Evolutionary conservation across 768 basidiomycete genomes (phyloP), one percentile per base, ranked within the genome.

Genomic region (Vararia minispora): DNA sequence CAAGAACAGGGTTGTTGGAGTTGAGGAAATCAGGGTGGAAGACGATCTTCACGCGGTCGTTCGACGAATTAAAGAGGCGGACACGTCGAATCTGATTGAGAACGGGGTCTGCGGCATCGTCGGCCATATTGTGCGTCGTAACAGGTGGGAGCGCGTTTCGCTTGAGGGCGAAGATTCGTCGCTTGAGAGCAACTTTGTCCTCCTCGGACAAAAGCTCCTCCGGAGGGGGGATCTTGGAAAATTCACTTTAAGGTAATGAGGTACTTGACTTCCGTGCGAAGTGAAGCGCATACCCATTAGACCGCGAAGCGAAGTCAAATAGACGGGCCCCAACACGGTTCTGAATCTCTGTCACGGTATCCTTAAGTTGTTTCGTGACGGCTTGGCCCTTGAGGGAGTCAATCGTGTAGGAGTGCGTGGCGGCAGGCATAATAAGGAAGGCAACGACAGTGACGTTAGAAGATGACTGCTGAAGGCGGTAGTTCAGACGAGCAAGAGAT

Each of bases 1-100:
- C 92, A 14, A 99, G 64, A 38, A 98, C 95, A 0, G 95, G 95
- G 62, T 98, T 97, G 62, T 92, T 97, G 43, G 88, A 80, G 61
- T 94, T 98, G 55, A 99, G 60, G 65, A 99, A 99, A 58, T 98
- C 94, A 1, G 94, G 94, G 60, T 98, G 94, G 72, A 98, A 98
- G 30, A 98, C 71, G 55, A 99, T 73, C 64, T 99, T 99, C 59
- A 98, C 95, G 37, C 95, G 79, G 57, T 99, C 95, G 18, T 67
- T 50, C n/a, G 70, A 58, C 16, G 72, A 62, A 60, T 99, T 99
- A 74, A 98, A 99, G 27, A 99, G 67, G 55, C 87, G 80, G 22
- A 97, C 91, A 18, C 88, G 76, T 13, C 95, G 79, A 45, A 99
- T 84, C 55, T 98, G 94, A 61, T 81, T 95, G 33, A 99, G 62